Conservation (phyloP, 2,329 filamentous ascomycete species). For the Claviceps sp. region DNA sequence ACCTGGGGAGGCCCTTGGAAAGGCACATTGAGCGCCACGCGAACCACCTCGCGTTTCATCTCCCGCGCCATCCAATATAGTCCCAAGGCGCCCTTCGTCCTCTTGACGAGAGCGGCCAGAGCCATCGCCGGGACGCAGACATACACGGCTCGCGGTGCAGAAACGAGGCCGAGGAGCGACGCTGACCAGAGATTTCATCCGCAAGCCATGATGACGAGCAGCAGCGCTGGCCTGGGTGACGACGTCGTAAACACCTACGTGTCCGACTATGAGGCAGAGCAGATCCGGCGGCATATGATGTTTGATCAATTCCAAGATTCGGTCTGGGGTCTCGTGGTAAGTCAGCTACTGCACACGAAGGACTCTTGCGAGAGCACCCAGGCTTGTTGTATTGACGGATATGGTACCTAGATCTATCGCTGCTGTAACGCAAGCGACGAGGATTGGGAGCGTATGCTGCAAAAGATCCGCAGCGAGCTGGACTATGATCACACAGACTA, state of each 20-base stretch:
- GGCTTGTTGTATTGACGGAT: background rate
- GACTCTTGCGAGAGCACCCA: background rate
- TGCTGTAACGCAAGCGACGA: background rate
- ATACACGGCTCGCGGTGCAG: too few species aligned
- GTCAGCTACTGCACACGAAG: background rate
- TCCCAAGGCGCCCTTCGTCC: too few species aligned
- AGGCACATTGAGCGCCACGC: too few species aligned
- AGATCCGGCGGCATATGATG: background rate
- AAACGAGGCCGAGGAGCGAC: too few species aligned
- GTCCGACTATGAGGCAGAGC: background rate
- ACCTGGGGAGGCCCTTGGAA: too few species aligned
- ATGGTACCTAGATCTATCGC: background rate
- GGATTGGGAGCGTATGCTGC: background rate
- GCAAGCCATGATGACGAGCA: background rate
- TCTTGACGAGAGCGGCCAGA: too few species aligned
- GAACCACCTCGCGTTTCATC: too few species aligned
- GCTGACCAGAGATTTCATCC: too few species aligned
- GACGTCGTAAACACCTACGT: background rate
- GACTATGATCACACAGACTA: background rate
- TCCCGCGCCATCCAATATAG: too few species aligned
- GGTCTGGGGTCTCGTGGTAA: conserved; percentile 1
- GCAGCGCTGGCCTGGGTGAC: background rate
- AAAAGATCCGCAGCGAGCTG: background rate
- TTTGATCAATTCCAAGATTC: background rate
- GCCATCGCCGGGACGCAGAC: too few species aligned